phyloP scores from a whole-genome alignment of 352 stramenopile species.

The Saprolegnia parasitica region DNA sequence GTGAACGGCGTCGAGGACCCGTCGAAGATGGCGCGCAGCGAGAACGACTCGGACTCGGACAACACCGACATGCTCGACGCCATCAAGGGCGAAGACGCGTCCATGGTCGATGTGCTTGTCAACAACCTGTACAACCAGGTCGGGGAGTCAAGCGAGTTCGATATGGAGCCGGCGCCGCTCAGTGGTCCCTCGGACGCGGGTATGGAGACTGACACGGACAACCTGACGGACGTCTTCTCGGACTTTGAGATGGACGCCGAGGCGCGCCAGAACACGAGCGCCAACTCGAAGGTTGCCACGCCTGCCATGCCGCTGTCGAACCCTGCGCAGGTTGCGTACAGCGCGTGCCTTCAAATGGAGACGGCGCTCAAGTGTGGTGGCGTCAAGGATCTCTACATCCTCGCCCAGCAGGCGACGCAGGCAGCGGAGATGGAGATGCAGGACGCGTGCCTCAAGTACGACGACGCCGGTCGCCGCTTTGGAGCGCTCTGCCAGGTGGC shows the following conservation, averaged over 20 bases:
- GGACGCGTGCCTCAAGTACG: slow-evolving; percentile 28
- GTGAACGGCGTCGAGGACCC: neutral
- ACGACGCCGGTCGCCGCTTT: slow-evolving; percentile 27
- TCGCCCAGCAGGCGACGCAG: slow-evolving; percentile 26
- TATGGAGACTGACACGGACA: slow-evolving; percentile 26
- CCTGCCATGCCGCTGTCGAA: neutral
- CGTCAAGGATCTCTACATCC: slow-evolving; percentile 21
- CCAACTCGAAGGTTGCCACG: neutral
- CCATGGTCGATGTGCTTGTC: slow-evolving; percentile 29
- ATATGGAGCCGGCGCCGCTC: slow-evolving; percentile 7
- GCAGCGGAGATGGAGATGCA: slow-evolving; percentile 29
- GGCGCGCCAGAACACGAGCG: neutral
- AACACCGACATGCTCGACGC: neutral
- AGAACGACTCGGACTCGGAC: slow-evolving; percentile 10
- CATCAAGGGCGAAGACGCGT: slow-evolving; percentile 7
- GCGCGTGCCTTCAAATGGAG: slow-evolving; percentile 27
- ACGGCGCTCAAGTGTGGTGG: slow-evolving; percentile 27
- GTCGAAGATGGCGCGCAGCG: neutral
- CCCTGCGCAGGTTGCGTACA: slow-evolving; percentile 26
- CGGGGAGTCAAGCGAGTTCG: slow-evolving; percentile 8
- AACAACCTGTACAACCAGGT: slow-evolving; percentile 27
- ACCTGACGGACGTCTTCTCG: slow-evolving; percentile 28
- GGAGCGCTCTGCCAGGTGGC: slow-evolving; percentile 25
- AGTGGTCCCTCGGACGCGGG: slow-evolving; percentile 5
- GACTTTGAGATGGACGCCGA: slow-evolving; percentile 24